Percentiles rank a stretch among this genome's conserved stretches.
These are phyloP conservation scores for Mucor plumbeus DNA, from an alignment of 371 early-diverging fungal genomes.

Conservation along the genomic window DNA sequence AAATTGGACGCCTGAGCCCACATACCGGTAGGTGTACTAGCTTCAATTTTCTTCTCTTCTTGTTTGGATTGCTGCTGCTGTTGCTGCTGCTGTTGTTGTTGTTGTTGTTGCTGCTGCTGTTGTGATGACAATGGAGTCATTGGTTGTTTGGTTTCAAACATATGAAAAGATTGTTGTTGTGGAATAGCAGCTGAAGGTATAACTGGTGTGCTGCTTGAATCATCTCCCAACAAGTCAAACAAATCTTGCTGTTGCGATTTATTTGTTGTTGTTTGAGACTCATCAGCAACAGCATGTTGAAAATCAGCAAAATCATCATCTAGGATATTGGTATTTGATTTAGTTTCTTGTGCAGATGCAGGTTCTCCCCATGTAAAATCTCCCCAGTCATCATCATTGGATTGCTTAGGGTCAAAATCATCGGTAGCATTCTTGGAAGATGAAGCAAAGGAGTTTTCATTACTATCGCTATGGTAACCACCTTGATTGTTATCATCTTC, in stretches of 20 bases:
- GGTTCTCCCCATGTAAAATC: constrained; percentile 51
- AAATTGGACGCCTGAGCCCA: constrained; percentile 65
- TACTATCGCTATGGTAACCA: constrained; percentile 6
- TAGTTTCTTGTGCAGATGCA: background rate
- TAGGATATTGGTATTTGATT: background rate
- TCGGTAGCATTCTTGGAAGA: background rate
- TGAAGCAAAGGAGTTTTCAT: background rate
- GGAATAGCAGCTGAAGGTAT: constrained; percentile 10
- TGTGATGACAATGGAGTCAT: constrained; percentile 24
- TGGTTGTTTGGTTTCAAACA: constrained; percentile 15
- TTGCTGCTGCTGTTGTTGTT: constrained; percentile 21
- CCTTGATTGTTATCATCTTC: constrained; percentile 14
- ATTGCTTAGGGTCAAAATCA: constrained; percentile 12
- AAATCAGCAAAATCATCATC: constrained; percentile 69
- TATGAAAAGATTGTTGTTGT: constrained; percentile 6
- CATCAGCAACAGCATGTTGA: constrained; percentile 54
- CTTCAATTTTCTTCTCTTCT: background rate
- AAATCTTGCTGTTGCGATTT: constrained; percentile 32
- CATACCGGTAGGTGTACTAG: constrained; percentile 35
- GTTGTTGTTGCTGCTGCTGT: constrained; percentile 19
- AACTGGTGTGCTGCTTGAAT: constrained; percentile 4
- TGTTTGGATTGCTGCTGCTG: background rate
- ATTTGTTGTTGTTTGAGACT: constrained; percentile 14
- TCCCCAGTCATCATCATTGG: constrained; percentile 60
- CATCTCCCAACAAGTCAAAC: constrained; percentile 52